Conservation (phyloP, 208 protist genomes). For the Zelonia costaricensis region DNA sequence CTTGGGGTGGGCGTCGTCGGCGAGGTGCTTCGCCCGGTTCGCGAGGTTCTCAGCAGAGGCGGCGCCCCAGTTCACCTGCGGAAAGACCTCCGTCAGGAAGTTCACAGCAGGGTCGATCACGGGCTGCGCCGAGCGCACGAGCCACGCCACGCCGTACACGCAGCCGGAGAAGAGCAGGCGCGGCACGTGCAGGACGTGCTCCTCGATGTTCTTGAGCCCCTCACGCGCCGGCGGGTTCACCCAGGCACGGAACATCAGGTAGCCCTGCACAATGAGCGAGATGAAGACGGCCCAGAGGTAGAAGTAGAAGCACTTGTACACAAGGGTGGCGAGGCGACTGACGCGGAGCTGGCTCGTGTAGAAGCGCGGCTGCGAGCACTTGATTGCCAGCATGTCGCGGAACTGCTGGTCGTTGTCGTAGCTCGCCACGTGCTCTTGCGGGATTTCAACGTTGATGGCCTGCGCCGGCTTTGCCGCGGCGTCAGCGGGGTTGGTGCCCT, state of each 20-base stretch:
- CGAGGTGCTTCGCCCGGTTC: slow-evolving; percentile 53
- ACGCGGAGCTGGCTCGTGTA: slow-evolving; percentile 69
- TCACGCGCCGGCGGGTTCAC: slow-evolving; percentile 81
- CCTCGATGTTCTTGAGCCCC: slow-evolving; percentile 79
- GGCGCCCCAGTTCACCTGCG: slow-evolving; percentile 68
- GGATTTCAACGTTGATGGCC: slow-evolving; percentile 21
- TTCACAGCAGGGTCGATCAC: slow-evolving; percentile 65
- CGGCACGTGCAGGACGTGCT: slow-evolving; percentile 81
- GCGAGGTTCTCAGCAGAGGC: slow-evolving; percentile 69
- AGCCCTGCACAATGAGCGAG: slow-evolving; percentile 77
- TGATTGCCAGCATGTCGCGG: slow-evolving; percentile 80
- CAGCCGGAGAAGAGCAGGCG: slow-evolving; percentile 72
- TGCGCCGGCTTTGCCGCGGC: slow-evolving; percentile 4
- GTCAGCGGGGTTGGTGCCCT: slow-evolving; percentile 1
- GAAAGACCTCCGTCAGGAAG: slow-evolving; percentile 50
- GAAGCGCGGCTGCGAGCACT: slow-evolving; percentile 82
- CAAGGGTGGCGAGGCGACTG: slow-evolving; percentile 46
- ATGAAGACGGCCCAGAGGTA: slow-evolving; percentile 83
- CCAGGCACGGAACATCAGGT: slow-evolving; percentile 83
- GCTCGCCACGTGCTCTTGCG: slow-evolving; percentile 10
- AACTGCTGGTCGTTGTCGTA: slow-evolving; percentile 80
- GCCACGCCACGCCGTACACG: slow-evolving; percentile 59
- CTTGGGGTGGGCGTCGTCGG: slow-evolving; percentile 48
- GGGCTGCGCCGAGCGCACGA: slow-evolving; percentile 55
- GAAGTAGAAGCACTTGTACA: slow-evolving; percentile 85